These are phyloP conservation scores for Hanseniaspora valbyensis DNA, from an alignment of 805 yeast species.

Conservation along the genomic window DNA sequence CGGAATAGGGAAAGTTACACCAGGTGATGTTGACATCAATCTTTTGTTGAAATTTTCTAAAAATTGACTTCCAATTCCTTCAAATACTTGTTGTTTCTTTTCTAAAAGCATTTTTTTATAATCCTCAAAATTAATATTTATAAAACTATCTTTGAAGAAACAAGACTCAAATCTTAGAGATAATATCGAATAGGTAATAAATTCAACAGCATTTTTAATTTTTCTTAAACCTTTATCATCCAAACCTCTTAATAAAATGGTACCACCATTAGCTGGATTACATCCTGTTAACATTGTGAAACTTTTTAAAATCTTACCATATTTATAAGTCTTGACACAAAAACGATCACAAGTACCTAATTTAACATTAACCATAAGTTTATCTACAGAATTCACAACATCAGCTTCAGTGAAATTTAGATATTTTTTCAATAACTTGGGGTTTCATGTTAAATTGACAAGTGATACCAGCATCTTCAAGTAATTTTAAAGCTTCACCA, in stretches of 20 bases:
- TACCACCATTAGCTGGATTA: slow-evolving; percentile 61
- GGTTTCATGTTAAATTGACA: slow-evolving; percentile 75
- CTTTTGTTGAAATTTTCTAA: slow-evolving; percentile 36
- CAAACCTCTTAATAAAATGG: slow-evolving; percentile 78
- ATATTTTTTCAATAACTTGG: slow-evolving; percentile 64
- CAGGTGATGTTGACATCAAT: slow-evolving; percentile 72
- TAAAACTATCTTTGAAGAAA: slow-evolving; percentile 58
- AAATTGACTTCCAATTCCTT: slow-evolving; percentile 32
- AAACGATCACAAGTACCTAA: slow-evolving; percentile 68
- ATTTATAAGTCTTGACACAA: slow-evolving; percentile 57
- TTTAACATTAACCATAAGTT: slow-evolving; percentile 56
- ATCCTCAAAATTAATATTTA: slow-evolving; percentile 36
- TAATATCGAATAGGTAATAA: slow-evolving; percentile 66
- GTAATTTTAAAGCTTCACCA: slow-evolving; percentile 63
- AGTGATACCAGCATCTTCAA: slow-evolving; percentile 65
- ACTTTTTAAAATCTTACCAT: slow-evolving; percentile 48
- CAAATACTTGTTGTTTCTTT: slow-evolving; percentile 18
- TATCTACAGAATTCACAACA: slow-evolving; percentile 75
- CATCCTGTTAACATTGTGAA: slow-evolving; percentile 75
- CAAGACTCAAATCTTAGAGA: slow-evolving; percentile 72
- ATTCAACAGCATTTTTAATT: slow-evolving; percentile 68
- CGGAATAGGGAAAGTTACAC: slow-evolving; percentile 66
- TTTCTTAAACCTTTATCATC: slow-evolving; percentile 48
- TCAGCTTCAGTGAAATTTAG: slow-evolving; percentile 76
- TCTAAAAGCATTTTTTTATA: slow-evolving; percentile 24